These are phyloP conservation scores for Leishmania mexicana DNA, from an alignment of 208 protist species.

Conservation along the genomic window DNA sequence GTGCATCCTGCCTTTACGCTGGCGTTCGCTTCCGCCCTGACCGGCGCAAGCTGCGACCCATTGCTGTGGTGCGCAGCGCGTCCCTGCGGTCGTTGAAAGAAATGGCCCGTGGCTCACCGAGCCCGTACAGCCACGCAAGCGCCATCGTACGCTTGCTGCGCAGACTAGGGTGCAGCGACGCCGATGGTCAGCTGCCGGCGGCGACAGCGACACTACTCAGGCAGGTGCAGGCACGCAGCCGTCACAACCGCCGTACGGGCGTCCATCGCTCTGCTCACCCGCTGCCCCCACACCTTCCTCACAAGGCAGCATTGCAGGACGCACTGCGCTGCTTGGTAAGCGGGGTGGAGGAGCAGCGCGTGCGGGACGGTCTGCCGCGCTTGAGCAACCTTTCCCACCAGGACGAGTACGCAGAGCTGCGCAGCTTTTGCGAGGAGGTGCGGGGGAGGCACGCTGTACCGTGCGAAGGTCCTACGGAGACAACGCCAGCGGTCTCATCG, in stretches of 20 bases:
- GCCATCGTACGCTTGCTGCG: constrained; percentile 4
- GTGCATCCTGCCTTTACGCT: constrained; percentile 45
- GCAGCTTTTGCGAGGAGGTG: constrained; percentile 50
- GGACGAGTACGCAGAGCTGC: constrained; percentile 71
- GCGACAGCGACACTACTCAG: constrained; percentile 1
- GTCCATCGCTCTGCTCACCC: not conserved
- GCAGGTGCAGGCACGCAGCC: not conserved
- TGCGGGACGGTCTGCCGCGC: constrained; percentile 22
- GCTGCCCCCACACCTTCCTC: constrained; percentile 10
- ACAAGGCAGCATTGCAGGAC: constrained; percentile 32
- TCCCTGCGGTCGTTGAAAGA: constrained; percentile 21
- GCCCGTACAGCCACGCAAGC: constrained; percentile 11
- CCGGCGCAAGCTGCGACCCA: constrained; percentile 69
- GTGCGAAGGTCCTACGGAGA: not conserved
- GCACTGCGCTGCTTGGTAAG: constrained; percentile 61
- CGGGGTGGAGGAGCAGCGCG: constrained; percentile 47
- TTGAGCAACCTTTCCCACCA: constrained; percentile 51
- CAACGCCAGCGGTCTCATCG: not conserved
- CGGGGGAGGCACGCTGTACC: not conserved
- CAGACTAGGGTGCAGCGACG: not conserved
- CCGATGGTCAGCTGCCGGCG: constrained; percentile 3
- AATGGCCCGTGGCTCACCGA: constrained; percentile 28
- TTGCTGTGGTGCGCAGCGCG: constrained; percentile 52
- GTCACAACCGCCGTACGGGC: not conserved
- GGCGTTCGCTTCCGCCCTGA: constrained; percentile 62